Conservation (phyloP, 2,329 filamentous ascomycete species). For the Davidsoniella virescens region DNA sequence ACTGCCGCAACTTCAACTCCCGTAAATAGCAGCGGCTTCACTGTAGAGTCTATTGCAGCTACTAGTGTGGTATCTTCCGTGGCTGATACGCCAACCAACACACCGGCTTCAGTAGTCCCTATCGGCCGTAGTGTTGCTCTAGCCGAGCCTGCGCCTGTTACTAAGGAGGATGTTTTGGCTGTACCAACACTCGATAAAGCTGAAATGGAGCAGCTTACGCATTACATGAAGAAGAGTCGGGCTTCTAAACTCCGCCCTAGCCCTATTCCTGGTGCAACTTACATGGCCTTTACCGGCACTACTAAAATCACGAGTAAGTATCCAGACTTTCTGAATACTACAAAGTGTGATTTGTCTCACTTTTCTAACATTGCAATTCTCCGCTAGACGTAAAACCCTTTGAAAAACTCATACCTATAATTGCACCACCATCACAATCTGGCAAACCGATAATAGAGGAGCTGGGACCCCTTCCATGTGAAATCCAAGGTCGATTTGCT, state of each 20-base stretch:
- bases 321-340: neutral
- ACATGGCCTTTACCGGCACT: conserved; percentile 23
- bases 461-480: conserved; percentile 25
- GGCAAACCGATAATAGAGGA: conserved; percentile 25
- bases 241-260: conserved; percentile 24
- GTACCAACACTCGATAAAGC: conserved; percentile 14
- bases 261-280: conserved; percentile 24
- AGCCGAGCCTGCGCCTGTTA: neutral
- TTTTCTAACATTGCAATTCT: neutral
- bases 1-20: neutral
- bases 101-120: neutral
- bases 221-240: conserved; percentile 24
- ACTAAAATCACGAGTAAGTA: conserved; percentile 24
- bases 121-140: conserved; percentile 12
- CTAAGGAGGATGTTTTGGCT: conserved; percentile 21
- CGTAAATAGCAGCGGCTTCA: neutral
- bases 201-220: conserved; percentile 19
- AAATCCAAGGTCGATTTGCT: conserved; percentile 28
- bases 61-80: neutral
- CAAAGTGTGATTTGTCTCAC: neutral
- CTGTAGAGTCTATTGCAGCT: neutral
- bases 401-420: conserved; percentile 28
- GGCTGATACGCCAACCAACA: neutral
- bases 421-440: conserved; percentile 25
- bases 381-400: conserved; percentile 25